Evolutionary conservation across 164 flowering plant species (phyloP).

Genomic region (Cinnamomum micranthum): DNA sequence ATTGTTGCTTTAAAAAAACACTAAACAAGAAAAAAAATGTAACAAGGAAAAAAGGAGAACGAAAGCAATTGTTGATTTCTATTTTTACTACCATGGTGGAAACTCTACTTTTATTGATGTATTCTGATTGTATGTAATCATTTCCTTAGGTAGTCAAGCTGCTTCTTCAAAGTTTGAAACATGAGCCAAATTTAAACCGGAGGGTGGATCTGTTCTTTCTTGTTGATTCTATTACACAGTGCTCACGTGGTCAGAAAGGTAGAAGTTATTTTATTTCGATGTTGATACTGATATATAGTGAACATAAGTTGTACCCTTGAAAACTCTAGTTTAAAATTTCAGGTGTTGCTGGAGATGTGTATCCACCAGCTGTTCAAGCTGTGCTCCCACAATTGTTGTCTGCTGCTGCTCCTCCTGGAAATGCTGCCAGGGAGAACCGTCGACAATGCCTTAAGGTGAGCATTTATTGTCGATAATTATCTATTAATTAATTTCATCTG

Average conservation of each 20-base stretch:
- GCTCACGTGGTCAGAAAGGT: conserved; percentile 85
- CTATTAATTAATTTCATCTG: neutral
- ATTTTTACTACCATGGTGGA: neutral
- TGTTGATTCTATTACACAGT: conserved; percentile 90
- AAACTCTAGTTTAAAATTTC: conserved; percentile 17
- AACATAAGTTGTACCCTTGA: neutral
- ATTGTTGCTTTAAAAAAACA: too few relatives aligned
- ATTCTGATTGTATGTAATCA: neutral
- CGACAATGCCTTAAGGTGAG: conserved; percentile 88
- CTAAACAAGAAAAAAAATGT: too few relatives aligned
- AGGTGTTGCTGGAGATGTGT: conserved; percentile 69
- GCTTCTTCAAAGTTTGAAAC: conserved; percentile 60
- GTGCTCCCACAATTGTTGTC: conserved; percentile 67
- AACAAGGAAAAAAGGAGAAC: too few relatives aligned
- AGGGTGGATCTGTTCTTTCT: conserved; percentile 90
- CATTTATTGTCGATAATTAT: neutral
- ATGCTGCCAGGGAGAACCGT: conserved; percentile 72
- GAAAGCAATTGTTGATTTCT: neutral
- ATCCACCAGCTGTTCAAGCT: conserved; percentile 67
- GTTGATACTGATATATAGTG: neutral
- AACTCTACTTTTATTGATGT: neutral
- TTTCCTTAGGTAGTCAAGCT: conserved; percentile 66
- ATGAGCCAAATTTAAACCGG: conserved; percentile 60
- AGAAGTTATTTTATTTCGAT: conserved; percentile 1
- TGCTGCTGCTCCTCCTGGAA: conserved; percentile 96